phyloP scores from a whole-genome alignment of 2,329 filamentous ascomycete species.

The Escovopsis sp. region DNA sequence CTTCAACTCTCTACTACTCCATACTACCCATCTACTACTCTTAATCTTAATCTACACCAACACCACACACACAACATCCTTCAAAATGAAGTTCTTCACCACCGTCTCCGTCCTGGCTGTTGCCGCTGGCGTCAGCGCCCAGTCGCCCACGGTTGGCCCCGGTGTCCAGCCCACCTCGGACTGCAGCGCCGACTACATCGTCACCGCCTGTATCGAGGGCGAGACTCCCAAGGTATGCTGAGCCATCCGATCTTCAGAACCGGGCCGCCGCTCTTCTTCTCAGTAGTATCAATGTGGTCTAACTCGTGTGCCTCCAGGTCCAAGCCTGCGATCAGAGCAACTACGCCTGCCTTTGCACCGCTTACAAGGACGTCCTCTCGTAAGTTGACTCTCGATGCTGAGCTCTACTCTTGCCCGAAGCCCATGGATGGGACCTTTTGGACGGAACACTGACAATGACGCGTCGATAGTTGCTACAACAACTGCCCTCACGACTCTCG shows the following conservation, averaged over 20 bases:
- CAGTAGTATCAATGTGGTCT: not conserved
- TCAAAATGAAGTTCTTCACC: conserved; percentile 32
- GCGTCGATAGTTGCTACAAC: conserved; percentile 32
- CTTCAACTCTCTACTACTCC: not conserved
- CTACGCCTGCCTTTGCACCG: conserved; percentile 32
- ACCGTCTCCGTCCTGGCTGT: conserved; percentile 24
- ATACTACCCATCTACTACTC: no score
- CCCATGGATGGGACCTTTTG: not conserved
- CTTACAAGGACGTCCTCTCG: conserved; percentile 31
- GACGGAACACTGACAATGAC: conserved; percentile 7
- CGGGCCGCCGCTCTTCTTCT: not conserved
- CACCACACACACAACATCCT: not conserved
- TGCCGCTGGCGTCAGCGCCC: conserved; percentile 19
- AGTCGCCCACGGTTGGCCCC: conserved; percentile 12
- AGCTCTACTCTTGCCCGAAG: not conserved
- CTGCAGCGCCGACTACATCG: conserved; percentile 33
- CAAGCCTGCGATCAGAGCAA: conserved; percentile 24
- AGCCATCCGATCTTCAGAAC: not conserved
- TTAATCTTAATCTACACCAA: not conserved
- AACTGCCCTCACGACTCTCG: conserved; percentile 38
- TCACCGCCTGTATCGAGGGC: conserved; percentile 27
- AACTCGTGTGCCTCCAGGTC: conserved; percentile 12
- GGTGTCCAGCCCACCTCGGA: conserved; percentile 15
- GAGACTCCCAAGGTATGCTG: conserved; percentile 23
- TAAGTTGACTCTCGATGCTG: conserved; percentile 15